phyloP scores from a whole-genome alignment of 495 filamentous ascomycete species.

The Hypoxylon crocopeplum region DNA sequence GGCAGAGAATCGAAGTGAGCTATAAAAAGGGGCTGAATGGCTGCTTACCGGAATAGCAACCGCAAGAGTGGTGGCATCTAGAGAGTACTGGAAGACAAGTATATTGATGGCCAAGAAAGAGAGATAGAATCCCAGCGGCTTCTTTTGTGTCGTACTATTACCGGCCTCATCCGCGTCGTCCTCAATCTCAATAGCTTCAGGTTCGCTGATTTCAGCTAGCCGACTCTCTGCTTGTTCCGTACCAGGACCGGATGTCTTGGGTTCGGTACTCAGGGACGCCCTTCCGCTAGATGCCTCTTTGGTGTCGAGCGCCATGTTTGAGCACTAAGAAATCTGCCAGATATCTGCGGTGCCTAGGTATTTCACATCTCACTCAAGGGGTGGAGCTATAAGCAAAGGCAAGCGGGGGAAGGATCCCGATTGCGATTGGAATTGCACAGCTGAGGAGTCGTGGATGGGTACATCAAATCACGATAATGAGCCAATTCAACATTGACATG shows the following conservation, averaged over 20 bases:
- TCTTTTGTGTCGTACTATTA: slow-evolving; percentile 11
- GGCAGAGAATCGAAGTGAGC: too few relatives aligned
- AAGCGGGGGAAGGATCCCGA: too few relatives aligned
- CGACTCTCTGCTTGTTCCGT: slow-evolving; percentile 11
- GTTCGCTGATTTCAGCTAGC: neutral
- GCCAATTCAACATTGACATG: too few relatives aligned
- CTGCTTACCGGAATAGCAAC: slow-evolving; percentile 32
- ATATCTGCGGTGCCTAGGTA: too few relatives aligned
- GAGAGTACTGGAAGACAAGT: slow-evolving; percentile 23
- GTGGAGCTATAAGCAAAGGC: too few relatives aligned
- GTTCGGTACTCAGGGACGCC: slow-evolving; percentile 4
- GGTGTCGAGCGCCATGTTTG: slow-evolving; percentile 9
- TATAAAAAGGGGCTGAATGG: too few relatives aligned
- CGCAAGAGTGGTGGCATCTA: slow-evolving; percentile 30
- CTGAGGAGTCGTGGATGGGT: too few relatives aligned
- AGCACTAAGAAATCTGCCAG: neutral
- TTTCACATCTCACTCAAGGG: too few relatives aligned
- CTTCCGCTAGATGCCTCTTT: neutral
- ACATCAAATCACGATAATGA: too few relatives aligned
- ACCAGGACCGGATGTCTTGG: slow-evolving; percentile 7
- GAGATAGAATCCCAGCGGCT: slow-evolving; percentile 23
- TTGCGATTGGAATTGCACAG: too few relatives aligned
- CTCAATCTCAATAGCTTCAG: slow-evolving; percentile 10
- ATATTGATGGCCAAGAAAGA: slow-evolving; percentile 33
- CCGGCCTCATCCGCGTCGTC: neutral